A percentile compares a stretch with the other conserved stretches of the same genome.
phyloP scores from a whole-genome alignment of 1,284 basidiomycete genomes.

The Trametes polyzona region DNA sequence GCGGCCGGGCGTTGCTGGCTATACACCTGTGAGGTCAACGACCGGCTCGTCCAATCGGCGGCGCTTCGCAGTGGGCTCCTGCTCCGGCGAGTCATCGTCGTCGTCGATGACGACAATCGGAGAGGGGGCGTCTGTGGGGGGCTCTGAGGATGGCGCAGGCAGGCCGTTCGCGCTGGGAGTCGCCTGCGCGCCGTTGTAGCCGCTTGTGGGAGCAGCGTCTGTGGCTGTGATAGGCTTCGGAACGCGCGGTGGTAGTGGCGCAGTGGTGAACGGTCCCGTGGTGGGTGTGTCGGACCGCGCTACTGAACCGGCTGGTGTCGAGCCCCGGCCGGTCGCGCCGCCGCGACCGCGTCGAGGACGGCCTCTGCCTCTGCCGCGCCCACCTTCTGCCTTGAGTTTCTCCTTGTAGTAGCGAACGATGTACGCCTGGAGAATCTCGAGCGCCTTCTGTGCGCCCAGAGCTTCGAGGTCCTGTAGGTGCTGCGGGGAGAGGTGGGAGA shows the following conservation, averaged over 20 bases:
- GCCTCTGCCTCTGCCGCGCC: conserved; percentile 49
- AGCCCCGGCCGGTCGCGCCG: conserved; percentile 33
- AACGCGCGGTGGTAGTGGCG: conserved; percentile 39
- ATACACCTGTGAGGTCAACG: conserved; percentile 18
- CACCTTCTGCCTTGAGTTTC: conserved; percentile 54
- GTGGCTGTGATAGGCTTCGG: conserved; percentile 21
- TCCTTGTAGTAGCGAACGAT: conserved; percentile 88
- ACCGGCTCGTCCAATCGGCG: conserved; percentile 41
- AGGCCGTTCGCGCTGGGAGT: conserved; percentile 11
- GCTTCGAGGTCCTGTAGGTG: conserved; percentile 79
- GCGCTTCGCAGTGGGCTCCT: conserved; percentile 57
- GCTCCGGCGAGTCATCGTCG: conserved; percentile 51
- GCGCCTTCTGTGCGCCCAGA: conserved; percentile 82
- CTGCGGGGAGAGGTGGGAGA: conserved; percentile 75
- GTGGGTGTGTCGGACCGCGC: conserved; percentile 15
- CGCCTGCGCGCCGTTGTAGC: conserved; percentile 3
- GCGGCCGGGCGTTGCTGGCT: background rate
- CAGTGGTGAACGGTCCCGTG: conserved; percentile 43
- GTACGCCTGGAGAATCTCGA: conserved; percentile 82
- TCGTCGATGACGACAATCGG: conserved; percentile 61
- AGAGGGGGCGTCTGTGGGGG: conserved; percentile 40
- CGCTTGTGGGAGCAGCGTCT: conserved; percentile 32
- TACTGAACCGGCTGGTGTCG: conserved; percentile 12
- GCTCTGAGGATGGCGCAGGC: conserved; percentile 32
- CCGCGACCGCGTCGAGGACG: conserved; percentile 44